Conservation (phyloP, 495 filamentous ascomycete species). For the Hyaloscypha hepaticicola region DNA sequence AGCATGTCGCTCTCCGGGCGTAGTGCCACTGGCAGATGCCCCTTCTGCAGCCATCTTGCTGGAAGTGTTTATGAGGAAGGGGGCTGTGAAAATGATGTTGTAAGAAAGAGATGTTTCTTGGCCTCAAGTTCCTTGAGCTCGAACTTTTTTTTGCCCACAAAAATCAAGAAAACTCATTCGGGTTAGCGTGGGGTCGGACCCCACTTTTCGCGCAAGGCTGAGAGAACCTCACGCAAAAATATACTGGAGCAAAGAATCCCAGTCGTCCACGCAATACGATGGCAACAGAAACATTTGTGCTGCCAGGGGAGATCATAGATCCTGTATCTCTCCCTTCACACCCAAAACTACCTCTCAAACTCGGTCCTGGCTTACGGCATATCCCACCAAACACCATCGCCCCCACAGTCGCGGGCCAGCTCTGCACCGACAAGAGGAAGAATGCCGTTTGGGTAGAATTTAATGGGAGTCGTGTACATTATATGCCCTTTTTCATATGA, state of each 20-base stretch:
- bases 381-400: constrained; percentile 67
- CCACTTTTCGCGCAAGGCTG: constrained; percentile 32
- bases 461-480: constrained; percentile 60
- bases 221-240: constrained; percentile 19
- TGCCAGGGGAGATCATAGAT: constrained; percentile 78
- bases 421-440: constrained; percentile 73
- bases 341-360: constrained; percentile 65
- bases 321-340: constrained; percentile 63
- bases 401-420: constrained; percentile 74
- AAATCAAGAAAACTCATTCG: constrained; percentile 29
- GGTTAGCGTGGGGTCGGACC: not conserved
- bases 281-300: constrained; percentile 55
- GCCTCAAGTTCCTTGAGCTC: constrained; percentile 1
- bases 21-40: constrained; percentile 19
- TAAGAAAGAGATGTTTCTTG: constrained; percentile 4
- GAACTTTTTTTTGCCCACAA: constrained; percentile 29
- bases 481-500: not conserved
- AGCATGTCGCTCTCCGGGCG: constrained; percentile 64
- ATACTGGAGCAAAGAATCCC: not conserved
- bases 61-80: not conserved
- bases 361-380: constrained; percentile 83
- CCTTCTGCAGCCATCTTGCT: constrained; percentile 30
- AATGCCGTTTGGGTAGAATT: constrained; percentile 78
- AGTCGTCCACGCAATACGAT: constrained; percentile 32
- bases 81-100: not conserved